These are phyloP conservation scores for Tetrahymena malaccensis DNA, from an alignment of 73 alveolate genomes.

Conservation along the genomic window DNA sequence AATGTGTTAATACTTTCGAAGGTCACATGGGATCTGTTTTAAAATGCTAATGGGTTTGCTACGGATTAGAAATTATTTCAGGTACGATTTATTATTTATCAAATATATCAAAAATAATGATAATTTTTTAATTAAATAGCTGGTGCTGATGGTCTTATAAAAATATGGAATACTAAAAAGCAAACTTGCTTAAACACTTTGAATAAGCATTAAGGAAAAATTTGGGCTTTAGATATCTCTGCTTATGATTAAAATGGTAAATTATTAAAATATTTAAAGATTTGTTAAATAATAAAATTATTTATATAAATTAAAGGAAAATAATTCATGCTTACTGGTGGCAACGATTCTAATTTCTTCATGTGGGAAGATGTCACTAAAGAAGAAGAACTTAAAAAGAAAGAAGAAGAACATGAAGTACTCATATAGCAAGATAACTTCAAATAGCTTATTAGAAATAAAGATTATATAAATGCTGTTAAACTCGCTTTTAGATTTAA, in stretches of 20 bases:
- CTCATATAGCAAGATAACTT: constrained; percentile 70
- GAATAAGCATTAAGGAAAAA: constrained; percentile 89
- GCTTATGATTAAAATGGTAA: constrained; percentile 37
- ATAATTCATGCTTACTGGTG: constrained; percentile 78
- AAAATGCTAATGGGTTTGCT: constrained; percentile 73
- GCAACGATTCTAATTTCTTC: constrained; percentile 82
- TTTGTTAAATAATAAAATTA: background rate
- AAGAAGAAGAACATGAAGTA: constrained; percentile 57
- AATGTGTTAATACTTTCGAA: constrained; percentile 77
- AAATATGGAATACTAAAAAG: constrained; percentile 92
- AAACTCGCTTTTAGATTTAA: constrained; percentile 75
- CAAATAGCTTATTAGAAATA: constrained; percentile 63
- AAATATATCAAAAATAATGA: background rate
- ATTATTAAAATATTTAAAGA: background rate
- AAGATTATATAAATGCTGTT: constrained; percentile 84
- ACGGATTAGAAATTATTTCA: constrained; percentile 74
- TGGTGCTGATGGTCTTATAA: constrained; percentile 79
- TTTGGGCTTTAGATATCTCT: constrained; percentile 83
- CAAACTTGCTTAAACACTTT: constrained; percentile 77
- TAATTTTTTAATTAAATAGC: background rate
- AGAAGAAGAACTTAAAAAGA: constrained; percentile 63
- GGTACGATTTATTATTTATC: background rate
- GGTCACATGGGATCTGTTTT: constrained; percentile 79
- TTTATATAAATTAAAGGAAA: background rate
- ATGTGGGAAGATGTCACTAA: constrained; percentile 87